Conservation (phyloP, 441 rosid species). For the Mallotus repandus region DNA sequence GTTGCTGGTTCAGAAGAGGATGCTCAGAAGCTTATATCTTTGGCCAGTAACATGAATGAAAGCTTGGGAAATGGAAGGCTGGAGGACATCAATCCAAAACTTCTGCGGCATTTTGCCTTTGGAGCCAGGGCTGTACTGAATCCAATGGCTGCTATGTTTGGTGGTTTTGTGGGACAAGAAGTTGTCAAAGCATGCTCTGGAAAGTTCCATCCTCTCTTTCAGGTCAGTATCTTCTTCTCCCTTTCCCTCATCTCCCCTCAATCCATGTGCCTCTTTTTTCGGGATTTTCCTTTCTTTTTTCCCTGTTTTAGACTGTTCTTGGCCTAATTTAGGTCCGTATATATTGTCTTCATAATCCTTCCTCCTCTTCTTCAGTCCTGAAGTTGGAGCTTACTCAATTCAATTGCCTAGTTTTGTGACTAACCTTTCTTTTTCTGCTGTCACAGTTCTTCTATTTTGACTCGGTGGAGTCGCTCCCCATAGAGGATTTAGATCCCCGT, state of each 20-base stretch:
- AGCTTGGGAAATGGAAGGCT: slow-evolving; percentile 62
- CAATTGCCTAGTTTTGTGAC: neutral
- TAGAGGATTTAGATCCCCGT: slow-evolving; percentile 55
- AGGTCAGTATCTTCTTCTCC: slow-evolving; percentile 42
- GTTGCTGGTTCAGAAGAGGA: slow-evolving; percentile 89
- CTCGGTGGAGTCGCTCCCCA: slow-evolving; percentile 83
- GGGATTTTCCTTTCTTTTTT: neutral
- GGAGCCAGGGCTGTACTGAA: slow-evolving; percentile 92
- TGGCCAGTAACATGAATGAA: slow-evolving; percentile 56
- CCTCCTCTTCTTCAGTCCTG: neutral
- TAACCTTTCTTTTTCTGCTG: slow-evolving; percentile 20
- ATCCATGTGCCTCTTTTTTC: neutral
- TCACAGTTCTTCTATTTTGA: slow-evolving; percentile 90
- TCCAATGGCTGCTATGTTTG: slow-evolving; percentile 98
- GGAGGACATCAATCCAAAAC: slow-evolving; percentile 67
- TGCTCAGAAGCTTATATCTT: slow-evolving; percentile 65
- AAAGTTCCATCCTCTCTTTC: slow-evolving; percentile 89
- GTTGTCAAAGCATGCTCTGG: slow-evolving; percentile 96
- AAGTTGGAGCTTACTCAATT: neutral
- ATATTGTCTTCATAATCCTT: neutral
- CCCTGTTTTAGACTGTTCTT: neutral
- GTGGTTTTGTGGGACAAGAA: slow-evolving; percentile 95
- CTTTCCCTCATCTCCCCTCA: neutral
- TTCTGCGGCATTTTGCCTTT: slow-evolving; percentile 72
- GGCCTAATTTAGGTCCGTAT: neutral